Base-by-base conservation (phyloP, 345 rosid genomes). In the Sonneratia alba region DNA sequence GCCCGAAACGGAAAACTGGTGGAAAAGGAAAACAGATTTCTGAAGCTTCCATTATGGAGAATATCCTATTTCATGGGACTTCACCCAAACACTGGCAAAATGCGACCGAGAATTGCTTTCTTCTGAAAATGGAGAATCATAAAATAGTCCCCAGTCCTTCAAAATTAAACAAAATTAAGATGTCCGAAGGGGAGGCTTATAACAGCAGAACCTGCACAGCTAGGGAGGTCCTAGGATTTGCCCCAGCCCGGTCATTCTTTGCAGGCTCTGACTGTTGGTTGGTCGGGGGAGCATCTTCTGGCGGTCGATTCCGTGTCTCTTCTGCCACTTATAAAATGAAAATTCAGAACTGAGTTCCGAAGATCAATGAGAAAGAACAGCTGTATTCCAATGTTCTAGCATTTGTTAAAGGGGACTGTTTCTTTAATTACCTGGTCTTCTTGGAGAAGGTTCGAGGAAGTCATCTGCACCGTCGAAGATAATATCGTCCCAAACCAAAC, bases 401-500 rank as follows among this genome's bases (percentile, higher is more conserved):
- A 27, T 36, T 64, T 8, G 37, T 64, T 2, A 6, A 64, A 34
- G 6, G 15, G 38, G 15, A 3, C 18, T 32, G 1, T 66, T 19
- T 66, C 11, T 16, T 66, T 4, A n/a, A 48, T 57, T 48, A 80
- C 92, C 83, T 56, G 78, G 47, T 73, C 15, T 43, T 13, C 67
- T 1, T 22, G 73, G 69, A 18, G 79, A 71, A 22, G 3, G 3
- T 15, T 76, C 73, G 18, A 11, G 13, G 42, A 38, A 53, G 36
- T 78, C 74, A 45, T 78, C 77, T 0, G 42, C 56, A 0, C 37
- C 24, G 15, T 6, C 27, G 3, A 19, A 57, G 42, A 69, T 10
- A 49, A 37, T 66, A 5, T 68, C 75, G 14, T 70, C 79, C 77
- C 77, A 68, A 10, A 66, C 78, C 15, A 78, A 37, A 49, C 88